Evolutionary conservation across 2,329 filamentous ascomycete genomes (phyloP).

Genomic region (Claviceps africana): DNA sequence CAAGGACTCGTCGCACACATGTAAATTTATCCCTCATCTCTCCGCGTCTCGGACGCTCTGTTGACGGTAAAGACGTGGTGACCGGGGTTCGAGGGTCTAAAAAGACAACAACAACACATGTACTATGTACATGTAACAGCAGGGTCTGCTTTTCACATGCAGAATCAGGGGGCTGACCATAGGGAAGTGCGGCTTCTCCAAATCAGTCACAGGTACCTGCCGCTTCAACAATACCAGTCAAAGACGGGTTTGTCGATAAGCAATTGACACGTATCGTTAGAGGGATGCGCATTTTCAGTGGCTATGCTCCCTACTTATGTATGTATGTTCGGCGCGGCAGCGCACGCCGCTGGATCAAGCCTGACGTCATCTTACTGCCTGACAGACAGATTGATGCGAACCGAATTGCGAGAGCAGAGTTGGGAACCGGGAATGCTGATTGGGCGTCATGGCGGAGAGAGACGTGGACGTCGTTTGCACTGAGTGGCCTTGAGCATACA

Average conservation of each 20-base stretch:
- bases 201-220: neutral
- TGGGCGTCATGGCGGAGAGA: neutral
- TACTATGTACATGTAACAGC: neutral
- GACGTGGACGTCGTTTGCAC: neutral
- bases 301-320: conserved; percentile 1
- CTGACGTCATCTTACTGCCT: neutral
- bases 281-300: neutral
- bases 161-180: neutral
- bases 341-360: neutral
- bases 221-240: neutral
- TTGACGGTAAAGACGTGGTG: neutral
- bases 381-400: neutral
- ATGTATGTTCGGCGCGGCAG: conserved; percentile 2
- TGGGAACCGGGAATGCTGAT: neutral
- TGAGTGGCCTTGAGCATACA: neutral
- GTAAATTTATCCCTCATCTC: neutral
- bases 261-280: neutral
- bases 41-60: neutral
- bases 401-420: neutral
- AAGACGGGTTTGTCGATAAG: neutral
- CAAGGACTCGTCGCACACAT: neutral
- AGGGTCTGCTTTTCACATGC: neutral
- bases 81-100: neutral
- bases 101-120: too few relatives aligned
- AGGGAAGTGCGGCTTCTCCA: neutral